phyloP scores from a whole-genome alignment of 805 yeast species.

The Phaffomyces opuntiae region DNA sequence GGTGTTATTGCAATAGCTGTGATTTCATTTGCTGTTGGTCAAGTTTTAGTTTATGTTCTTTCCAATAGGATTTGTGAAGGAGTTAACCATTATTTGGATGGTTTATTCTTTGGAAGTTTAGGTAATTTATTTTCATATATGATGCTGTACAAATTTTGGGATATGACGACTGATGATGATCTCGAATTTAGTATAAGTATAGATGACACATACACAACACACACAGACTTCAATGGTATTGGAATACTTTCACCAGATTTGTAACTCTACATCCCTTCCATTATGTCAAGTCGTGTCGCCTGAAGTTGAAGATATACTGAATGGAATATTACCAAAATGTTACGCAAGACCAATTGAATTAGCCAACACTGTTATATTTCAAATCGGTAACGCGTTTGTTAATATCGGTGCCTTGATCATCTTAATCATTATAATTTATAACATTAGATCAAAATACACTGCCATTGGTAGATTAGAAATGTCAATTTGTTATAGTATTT shows the following conservation, averaged over 20 bases:
- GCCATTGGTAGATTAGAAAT: conserved; percentile 92
- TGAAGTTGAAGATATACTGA: conserved; percentile 24
- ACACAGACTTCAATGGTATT: conserved; percentile 40
- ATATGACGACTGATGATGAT: conserved; percentile 90
- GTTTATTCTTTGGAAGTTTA: conserved; percentile 75
- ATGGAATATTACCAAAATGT: conserved; percentile 63
- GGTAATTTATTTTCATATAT: conserved; percentile 76
- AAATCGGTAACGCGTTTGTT: conserved; percentile 80
- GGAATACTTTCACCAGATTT: conserved; percentile 56
- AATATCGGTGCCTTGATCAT: conserved; percentile 69
- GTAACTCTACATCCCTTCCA: conserved; percentile 67
- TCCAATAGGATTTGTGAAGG: conserved; percentile 59
- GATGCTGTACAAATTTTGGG: conserved; percentile 98
- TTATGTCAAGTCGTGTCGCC: conserved; percentile 71
- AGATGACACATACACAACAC: conserved; percentile 10
- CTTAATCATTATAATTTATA: conserved; percentile 62
- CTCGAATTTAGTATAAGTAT: conserved; percentile 78
- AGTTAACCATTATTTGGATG: conserved; percentile 84
- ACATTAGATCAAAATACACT: conserved; percentile 78
- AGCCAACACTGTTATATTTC: conserved; percentile 88
- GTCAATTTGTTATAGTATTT: conserved; percentile 60
- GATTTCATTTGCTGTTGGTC: conserved; percentile 76
- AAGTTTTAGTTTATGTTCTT: conserved; percentile 64
- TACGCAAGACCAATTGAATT: conserved; percentile 80
- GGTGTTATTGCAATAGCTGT: conserved; percentile 74